phyloP scores from a whole-genome alignment of 2,329 filamentous ascomycete species.

The Coniochaeta sp. region DNA sequence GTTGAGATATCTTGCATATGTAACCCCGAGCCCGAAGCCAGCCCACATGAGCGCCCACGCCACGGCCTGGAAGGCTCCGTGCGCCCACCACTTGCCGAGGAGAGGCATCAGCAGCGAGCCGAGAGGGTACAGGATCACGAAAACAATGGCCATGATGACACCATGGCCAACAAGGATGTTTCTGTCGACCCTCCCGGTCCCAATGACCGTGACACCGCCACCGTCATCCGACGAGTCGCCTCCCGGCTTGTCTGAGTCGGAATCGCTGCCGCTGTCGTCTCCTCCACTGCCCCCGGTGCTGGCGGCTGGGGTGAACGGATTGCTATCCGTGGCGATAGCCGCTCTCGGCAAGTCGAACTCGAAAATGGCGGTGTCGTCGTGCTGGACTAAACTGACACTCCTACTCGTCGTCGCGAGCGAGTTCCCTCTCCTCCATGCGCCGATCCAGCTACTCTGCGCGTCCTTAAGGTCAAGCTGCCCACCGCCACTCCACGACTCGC shows the following conservation, averaged over 20 bases:
- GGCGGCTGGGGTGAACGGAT: constrained; percentile 37
- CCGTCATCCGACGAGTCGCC: constrained; percentile 8
- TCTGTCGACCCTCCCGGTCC: constrained; percentile 3
- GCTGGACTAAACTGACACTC: constrained; percentile 33
- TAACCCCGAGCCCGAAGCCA: constrained; percentile 51
- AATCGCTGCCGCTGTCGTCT: constrained; percentile 6
- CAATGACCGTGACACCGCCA: constrained; percentile 17
- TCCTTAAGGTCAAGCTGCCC: constrained; percentile 27
- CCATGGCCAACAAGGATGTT: constrained; percentile 40
- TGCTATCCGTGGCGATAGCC: constrained; percentile 36
- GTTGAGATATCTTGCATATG: constrained; percentile 10
- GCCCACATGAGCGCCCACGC: constrained; percentile 52
- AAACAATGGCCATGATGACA: constrained; percentile 53
- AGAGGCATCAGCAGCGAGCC: constrained; percentile 55
- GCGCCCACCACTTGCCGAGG: constrained; percentile 49
- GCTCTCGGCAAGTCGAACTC: constrained; percentile 41
- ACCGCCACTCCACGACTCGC: constrained; percentile 37
- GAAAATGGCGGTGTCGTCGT: constrained; percentile 38
- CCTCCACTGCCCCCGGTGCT: constrained; percentile 1
- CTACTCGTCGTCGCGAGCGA: constrained; percentile 35
- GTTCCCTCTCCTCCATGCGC: constrained; percentile 43
- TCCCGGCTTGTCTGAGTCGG: constrained; percentile 4
- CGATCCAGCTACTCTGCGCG: constrained; percentile 40
- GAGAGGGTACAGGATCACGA: constrained; percentile 52
- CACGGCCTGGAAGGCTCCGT: constrained; percentile 48